These are phyloP conservation scores for Gossypium davidsonii DNA, from an alignment of 441 rosid species.

Conservation along the genomic window DNA sequence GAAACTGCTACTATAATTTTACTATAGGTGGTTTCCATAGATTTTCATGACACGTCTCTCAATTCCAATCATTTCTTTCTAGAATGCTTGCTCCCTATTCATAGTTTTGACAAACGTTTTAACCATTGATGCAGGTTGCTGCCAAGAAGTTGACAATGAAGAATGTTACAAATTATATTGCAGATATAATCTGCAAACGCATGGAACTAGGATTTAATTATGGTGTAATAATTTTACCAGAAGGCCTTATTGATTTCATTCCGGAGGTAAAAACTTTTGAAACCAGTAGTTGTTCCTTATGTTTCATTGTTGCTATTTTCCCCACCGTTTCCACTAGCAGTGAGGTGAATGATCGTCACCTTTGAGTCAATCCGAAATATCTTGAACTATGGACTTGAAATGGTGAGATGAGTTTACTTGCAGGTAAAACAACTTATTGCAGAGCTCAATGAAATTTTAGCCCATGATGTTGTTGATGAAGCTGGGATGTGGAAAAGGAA, in stretches of 20 bases:
- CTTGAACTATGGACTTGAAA: not conserved
- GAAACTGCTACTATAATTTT: not conserved
- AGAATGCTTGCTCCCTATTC: not conserved
- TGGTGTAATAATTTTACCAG: conserved; percentile 86
- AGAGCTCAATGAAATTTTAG: conserved; percentile 90
- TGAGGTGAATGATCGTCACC: not conserved
- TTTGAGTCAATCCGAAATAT: not conserved
- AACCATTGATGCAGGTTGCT: conserved; percentile 47
- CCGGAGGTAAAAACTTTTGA: conserved; percentile 59
- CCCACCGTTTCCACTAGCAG: not conserved
- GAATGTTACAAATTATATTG: conserved; percentile 75
- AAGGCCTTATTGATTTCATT: conserved; percentile 92
- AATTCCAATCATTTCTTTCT: not conserved
- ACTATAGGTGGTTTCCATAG: not conserved
- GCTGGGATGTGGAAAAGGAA: conserved; percentile 84
- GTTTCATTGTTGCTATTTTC: not conserved
- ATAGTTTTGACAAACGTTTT: not conserved
- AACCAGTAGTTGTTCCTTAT: not conserved
- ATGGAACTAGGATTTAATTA: conserved; percentile 61
- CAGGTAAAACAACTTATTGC: conserved; percentile 92
- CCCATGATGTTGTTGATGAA: conserved; percentile 76
- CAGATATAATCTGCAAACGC: conserved; percentile 72
- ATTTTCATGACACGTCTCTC: too few relatives aligned
- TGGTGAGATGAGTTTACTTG: not conserved
- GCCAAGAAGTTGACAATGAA: conserved; percentile 75